Evolutionary conservation across 345 rosid genomes (phyloP).

Genomic region (Gossypium herbaceum): DNA sequence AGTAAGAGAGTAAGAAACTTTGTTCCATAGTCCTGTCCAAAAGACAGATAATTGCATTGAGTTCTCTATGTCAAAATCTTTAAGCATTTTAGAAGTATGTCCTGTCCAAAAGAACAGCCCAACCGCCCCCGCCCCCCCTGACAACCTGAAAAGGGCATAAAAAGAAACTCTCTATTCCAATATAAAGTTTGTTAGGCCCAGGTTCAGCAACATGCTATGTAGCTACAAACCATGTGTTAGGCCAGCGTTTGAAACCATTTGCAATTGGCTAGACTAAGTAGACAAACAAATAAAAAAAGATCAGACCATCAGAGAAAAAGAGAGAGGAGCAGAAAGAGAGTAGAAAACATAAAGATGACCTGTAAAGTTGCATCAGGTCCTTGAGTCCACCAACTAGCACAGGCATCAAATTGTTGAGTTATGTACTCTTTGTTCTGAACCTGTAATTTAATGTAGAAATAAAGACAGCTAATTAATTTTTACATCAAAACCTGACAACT

Average conservation of each 20-base stretch:
- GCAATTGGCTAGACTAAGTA: background rate
- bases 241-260: background rate
- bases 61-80: background rate
- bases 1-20: background rate
- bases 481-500: background rate
- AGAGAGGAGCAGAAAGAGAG: background rate
- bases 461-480: slow-evolving; percentile 4
- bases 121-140: background rate
- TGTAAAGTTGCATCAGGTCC: slow-evolving; percentile 89
- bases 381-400: slow-evolving; percentile 99
- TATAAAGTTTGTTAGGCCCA: background rate
- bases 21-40: too few relatives aligned
- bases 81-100: background rate
- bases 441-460: slow-evolving; percentile 24
- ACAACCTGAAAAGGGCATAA: background rate
- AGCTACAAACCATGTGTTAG: background rate
- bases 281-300: background rate
- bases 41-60: background rate
- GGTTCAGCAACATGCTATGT: background rate
- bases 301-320: background rate
- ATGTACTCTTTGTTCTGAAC: slow-evolving; percentile 38
- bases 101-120: background rate
- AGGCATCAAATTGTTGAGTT: slow-evolving; percentile 86
- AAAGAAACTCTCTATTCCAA: background rate
- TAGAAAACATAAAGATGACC: slow-evolving; percentile 47